Evolutionary conservation across 257 asterid species (phyloP), one percentile per base, ranked within the genome.

Genomic region (Forsythia suspensa): DNA sequence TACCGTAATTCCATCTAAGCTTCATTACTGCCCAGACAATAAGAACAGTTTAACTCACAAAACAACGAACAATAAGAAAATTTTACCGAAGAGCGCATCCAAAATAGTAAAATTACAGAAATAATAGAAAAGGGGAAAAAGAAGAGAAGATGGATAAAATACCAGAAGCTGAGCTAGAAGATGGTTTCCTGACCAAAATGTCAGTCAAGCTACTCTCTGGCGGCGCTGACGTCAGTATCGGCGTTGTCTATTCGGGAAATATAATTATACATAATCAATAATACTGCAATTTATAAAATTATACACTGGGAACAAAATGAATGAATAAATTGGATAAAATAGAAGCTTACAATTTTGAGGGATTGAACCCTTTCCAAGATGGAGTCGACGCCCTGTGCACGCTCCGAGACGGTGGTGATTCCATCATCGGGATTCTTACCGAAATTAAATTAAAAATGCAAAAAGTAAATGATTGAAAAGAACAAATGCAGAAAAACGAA

Each of bases 341-440:
- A 40, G 16, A 79, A 73, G 21, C 97, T 85, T 84, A 96, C 98
- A 72, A 90, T 89, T 86, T 86, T 80, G 57, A 94, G 96, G 83
- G 98, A 92, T 82, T 88, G 86, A 51, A 96, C 94, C 90, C 84
- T 89, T 86, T 94, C 88, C 5, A 96, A 71, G 41, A 92, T 78
- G 43, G 97, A 98, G 87, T 94, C 98, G 52, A 82, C 84, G 79
- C 77, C 89, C 80, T 88, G 88, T 18, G 90, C 65, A 36, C 91
- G 95, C 86, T 91, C 96, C 51, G 97, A 90, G 42, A 95, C 94
- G 8, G 97, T 93, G 75, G 99, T 95, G 82, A 95, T 93, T 81
- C 84, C 96, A 73, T 90, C 96, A 65, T 74, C 88, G 79, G 89
- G 77, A 73, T 86, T 81, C 93, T 88, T 78, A 66, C 65, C 52